phyloP scores from a whole-genome alignment of 495 filamentous ascomycete species.

The Tuber melanosporum region DNA sequence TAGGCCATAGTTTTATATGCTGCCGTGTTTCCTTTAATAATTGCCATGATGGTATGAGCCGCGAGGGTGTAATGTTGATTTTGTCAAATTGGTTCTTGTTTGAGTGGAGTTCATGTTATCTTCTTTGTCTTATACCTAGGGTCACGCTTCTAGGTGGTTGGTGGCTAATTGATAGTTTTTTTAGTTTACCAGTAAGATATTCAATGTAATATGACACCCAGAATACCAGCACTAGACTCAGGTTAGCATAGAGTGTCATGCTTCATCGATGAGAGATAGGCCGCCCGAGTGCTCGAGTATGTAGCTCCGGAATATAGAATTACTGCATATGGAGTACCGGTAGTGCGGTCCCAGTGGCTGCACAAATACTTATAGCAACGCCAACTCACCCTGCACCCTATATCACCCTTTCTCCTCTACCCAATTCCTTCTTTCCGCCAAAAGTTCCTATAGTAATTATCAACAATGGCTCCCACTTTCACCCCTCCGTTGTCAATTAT shows the following conservation, averaged over 20 bases:
- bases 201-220: neutral
- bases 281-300: neutral
- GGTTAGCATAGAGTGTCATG: neutral
- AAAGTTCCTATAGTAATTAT: neutral
- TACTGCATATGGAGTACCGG: neutral
- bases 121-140: slow-evolving; percentile 9
- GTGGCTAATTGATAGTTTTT: neutral
- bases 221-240: too few species aligned
- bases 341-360: neutral
- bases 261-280: neutral
- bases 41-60: neutral
- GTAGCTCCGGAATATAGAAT: neutral
- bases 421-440: neutral
- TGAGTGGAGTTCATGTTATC: slow-evolving; percentile 20
- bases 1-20: neutral
- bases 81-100: slow-evolving; percentile 9
- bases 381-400: neutral
- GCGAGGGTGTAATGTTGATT: neutral
- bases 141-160: slow-evolving; percentile 4
- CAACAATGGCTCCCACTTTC: neutral
- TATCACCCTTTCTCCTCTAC: neutral
- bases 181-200: neutral
- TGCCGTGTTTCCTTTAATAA: slow-evolving; percentile 1
- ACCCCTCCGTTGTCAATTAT: slow-evolving; percentile 53
- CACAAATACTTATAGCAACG: neutral